Percentiles rank a stretch among this genome's conserved stretches.
Evolutionary conservation across 805 yeast species (phyloP).

Genomic region (Hanseniaspora occidentalis): DNA sequence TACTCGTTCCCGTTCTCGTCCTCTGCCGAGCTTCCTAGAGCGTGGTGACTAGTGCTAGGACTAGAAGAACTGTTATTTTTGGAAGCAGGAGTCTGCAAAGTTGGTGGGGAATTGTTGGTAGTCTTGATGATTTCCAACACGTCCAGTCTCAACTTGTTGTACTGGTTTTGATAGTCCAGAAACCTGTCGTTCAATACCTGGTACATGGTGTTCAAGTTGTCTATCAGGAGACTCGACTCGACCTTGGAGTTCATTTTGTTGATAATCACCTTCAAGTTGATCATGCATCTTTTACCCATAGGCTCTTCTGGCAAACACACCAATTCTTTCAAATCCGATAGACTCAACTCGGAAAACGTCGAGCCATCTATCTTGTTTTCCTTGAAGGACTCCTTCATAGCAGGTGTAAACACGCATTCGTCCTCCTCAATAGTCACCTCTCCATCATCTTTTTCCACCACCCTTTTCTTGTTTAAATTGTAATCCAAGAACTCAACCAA

Average conservation of each 20-base stretch:
- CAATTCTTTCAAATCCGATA: constrained; percentile 62
- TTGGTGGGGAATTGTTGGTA: constrained; percentile 4
- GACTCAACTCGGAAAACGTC: constrained; percentile 52
- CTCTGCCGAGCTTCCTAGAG: too few relatives aligned
- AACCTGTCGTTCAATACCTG: constrained; percentile 13
- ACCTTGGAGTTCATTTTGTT: constrained; percentile 31
- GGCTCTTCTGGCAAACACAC: constrained; percentile 27
- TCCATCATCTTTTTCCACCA: background rate
- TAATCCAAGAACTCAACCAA: background rate
- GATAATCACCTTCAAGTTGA: constrained; percentile 41
- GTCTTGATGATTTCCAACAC: constrained; percentile 19
- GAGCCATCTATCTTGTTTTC: constrained; percentile 36
- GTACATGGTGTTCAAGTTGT: constrained; percentile 16
- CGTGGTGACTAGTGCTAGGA: too few relatives aligned
- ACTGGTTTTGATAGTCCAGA: constrained; percentile 22
- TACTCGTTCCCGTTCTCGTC: too few relatives aligned
- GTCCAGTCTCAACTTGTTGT: constrained; percentile 18
- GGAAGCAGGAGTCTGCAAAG: background rate
- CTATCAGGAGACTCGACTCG: constrained; percentile 15
- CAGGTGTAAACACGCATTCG: background rate
- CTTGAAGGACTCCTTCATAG: constrained; percentile 3
- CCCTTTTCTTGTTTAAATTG: background rate
- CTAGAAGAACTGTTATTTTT: background rate
- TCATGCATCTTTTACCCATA: background rate
- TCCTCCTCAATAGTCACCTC: background rate